Conservation (phyloP, 345 rosid genomes). For the Ailanthus altissimus region DNA sequence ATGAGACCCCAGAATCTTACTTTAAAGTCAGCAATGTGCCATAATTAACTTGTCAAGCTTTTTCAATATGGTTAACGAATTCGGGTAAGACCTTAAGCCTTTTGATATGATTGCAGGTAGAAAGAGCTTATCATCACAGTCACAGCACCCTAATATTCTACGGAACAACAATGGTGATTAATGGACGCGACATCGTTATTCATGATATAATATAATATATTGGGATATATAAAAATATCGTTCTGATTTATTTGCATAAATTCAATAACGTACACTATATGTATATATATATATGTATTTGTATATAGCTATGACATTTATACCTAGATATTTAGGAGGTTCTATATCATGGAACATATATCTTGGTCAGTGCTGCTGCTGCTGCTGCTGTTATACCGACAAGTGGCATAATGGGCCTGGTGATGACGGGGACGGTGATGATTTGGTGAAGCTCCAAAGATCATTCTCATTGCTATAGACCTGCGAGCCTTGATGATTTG, state of each 20-base stretch:
- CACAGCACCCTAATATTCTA: not conserved
- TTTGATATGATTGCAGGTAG: slow-evolving; percentile 32
- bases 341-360: slow-evolving; percentile 1
- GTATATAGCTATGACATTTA: not conserved
- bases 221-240: not conserved
- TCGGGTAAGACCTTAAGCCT: slow-evolving; percentile 27
- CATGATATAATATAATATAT: not conserved
- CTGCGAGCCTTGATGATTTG: slow-evolving; percentile 34
- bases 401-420: slow-evolving; percentile 71
- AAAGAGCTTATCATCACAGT: slow-evolving; percentile 14
- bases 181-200: slow-evolving; percentile 16
- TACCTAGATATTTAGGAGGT: slow-evolving; percentile 18
- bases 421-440: slow-evolving; percentile 59
- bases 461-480: slow-evolving; percentile 43
- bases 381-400: slow-evolving; percentile 48
- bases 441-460: slow-evolving; percentile 67
- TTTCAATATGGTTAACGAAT: slow-evolving; percentile 44
- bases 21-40: slow-evolving; percentile 42
- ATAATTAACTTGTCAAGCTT: slow-evolving; percentile 47
- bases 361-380: not conserved
- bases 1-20: slow-evolving; percentile 30
- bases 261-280: slow-evolving; percentile 13
- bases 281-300: slow-evolving; percentile 5
- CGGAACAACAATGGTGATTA: too few relatives aligned
- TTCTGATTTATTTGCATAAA: slow-evolving; percentile 19